Evolutionary conservation across 2,329 filamentous ascomycete genomes (phyloP).

Genomic region (Colletotrichum higginsianum): DNA sequence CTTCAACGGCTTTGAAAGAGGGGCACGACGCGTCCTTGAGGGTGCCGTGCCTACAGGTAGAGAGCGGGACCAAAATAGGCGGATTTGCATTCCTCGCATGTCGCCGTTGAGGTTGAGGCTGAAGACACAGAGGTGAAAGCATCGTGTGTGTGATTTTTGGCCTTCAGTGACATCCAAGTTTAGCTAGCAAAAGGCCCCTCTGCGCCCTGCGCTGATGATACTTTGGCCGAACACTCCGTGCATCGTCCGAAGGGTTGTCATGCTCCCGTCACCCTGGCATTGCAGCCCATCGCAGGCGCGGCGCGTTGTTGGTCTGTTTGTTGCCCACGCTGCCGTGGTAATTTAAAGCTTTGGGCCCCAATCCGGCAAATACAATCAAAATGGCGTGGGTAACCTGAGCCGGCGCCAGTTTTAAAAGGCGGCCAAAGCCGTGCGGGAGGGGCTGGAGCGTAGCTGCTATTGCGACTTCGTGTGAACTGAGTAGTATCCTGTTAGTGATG

Average conservation of each 20-base stretch:
- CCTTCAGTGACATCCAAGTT: neutral
- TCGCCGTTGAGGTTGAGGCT: neutral
- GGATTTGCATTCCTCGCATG: neutral
- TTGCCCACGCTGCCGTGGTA: slow-evolving; percentile 16
- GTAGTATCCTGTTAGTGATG: neutral
- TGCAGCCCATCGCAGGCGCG: slow-evolving; percentile 6
- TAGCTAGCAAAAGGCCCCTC: neutral
- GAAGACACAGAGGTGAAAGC: neutral
- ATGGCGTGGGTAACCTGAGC: slow-evolving; percentile 5
- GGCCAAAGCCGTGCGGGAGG: slow-evolving; percentile 18
- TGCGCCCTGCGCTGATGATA: neutral
- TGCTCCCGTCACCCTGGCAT: slow-evolving; percentile 5
- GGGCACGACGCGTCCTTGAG: slow-evolving; percentile 18
- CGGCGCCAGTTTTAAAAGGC: slow-evolving; percentile 13
- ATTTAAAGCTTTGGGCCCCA: slow-evolving; percentile 20
- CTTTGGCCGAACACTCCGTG: slow-evolving; percentile 9
- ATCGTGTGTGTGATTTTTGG: neutral
- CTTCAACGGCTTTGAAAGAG: slow-evolving; percentile 14
- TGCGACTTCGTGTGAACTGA: fast-evolving
- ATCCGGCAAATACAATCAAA: slow-evolving; percentile 40
- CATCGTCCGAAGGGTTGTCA: slow-evolving; percentile 1
- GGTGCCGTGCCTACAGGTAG: neutral
- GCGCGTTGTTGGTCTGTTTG: slow-evolving; percentile 25
- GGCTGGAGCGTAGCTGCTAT: slow-evolving; percentile 12
- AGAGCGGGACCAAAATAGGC: slow-evolving; percentile 8